Conservation (phyloP, 2,329 filamentous ascomycete genomes). For the Epichloe aotearoae region DNA sequence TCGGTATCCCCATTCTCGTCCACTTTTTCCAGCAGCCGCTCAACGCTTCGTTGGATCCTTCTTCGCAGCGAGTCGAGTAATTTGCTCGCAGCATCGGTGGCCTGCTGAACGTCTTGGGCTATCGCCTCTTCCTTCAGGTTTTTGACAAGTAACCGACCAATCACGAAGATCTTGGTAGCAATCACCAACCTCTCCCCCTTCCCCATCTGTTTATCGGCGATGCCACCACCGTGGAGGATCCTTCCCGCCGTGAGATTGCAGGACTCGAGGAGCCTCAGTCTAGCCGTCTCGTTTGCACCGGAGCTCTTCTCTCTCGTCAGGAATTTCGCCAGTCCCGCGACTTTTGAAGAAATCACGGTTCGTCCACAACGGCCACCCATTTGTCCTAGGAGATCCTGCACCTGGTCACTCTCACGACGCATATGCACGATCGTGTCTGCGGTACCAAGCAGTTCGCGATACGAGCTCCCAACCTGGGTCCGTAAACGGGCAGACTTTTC, state of each 20-base stretch:
- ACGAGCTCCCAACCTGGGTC: constrained; percentile 53
- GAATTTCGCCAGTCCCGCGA: constrained; percentile 40
- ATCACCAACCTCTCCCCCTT: constrained; percentile 39
- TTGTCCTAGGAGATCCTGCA: constrained; percentile 56
- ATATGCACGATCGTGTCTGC: constrained; percentile 90
- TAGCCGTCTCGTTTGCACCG: constrained; percentile 24
- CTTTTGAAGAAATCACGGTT: constrained; percentile 53
- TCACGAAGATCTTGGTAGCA: constrained; percentile 59
- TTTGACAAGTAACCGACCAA: constrained; percentile 64
- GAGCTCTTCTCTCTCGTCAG: constrained; percentile 15
- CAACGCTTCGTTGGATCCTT: constrained; percentile 52
- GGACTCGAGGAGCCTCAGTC: constrained; percentile 36
- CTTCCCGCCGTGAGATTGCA: constrained; percentile 36
- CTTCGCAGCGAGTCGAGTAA: constrained; percentile 48
- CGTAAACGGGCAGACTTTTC: constrained; percentile 50
- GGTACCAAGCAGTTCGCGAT: constrained; percentile 81
- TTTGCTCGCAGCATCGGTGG: constrained; percentile 48
- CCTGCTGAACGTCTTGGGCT: constrained; percentile 20
- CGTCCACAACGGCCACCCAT: constrained; percentile 72
- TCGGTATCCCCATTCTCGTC: constrained; percentile 35
- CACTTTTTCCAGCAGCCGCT: constrained; percentile 53
- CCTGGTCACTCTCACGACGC: constrained; percentile 61
- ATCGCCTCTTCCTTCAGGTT: constrained; percentile 43
- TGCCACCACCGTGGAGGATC: constrained; percentile 30
- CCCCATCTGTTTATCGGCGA: constrained; percentile 16